phyloP scores from a whole-genome alignment of 2,329 filamentous ascomycete genomes.

The Pyrenochaeta sp. region DNA sequence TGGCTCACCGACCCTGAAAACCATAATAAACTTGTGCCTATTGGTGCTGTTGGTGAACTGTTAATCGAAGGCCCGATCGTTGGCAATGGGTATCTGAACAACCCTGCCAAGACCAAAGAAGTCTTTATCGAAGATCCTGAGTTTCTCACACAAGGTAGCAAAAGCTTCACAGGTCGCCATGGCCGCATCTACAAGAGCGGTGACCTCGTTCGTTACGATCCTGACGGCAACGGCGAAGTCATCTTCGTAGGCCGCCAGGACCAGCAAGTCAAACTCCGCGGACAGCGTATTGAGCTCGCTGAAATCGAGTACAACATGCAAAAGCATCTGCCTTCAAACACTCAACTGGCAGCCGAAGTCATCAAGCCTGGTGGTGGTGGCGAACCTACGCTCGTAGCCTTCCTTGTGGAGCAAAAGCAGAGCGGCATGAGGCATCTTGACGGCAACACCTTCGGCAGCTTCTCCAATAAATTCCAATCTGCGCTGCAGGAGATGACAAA shows the following conservation, averaged over 20 bases:
- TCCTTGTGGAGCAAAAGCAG: conserved; percentile 43
- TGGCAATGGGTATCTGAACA: conserved; percentile 49
- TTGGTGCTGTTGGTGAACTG: conserved; percentile 60
- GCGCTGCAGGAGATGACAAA: conserved; percentile 40
- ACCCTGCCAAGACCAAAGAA: conserved; percentile 47
- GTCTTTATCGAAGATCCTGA: conserved; percentile 60
- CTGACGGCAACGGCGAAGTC: conserved; percentile 48
- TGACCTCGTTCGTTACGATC: conserved; percentile 60
- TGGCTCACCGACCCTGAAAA: conserved; percentile 55
- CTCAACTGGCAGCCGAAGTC: conserved; percentile 59
- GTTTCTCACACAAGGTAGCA: conserved; percentile 69
- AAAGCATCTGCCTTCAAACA: conserved; percentile 49
- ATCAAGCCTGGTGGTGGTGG: conserved; percentile 50
- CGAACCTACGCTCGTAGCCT: conserved; percentile 46
- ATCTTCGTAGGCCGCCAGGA: conserved; percentile 49
- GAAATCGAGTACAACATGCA: conserved; percentile 52
- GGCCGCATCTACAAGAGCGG: conserved; percentile 57
- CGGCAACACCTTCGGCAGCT: conserved; percentile 41
- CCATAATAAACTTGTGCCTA: conserved; percentile 47
- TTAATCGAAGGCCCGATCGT: conserved; percentile 66
- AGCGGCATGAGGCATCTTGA: conserved; percentile 40
- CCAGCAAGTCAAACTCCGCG: conserved; percentile 53
- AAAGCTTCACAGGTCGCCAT: conserved; percentile 57
- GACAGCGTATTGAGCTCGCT: conserved; percentile 50
- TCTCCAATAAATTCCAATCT: conserved; percentile 42